These are phyloP conservation scores for Fonsecaea multimorphosa DNA, from an alignment of 2,329 filamentous ascomycete genomes.

Conservation along the genomic window DNA sequence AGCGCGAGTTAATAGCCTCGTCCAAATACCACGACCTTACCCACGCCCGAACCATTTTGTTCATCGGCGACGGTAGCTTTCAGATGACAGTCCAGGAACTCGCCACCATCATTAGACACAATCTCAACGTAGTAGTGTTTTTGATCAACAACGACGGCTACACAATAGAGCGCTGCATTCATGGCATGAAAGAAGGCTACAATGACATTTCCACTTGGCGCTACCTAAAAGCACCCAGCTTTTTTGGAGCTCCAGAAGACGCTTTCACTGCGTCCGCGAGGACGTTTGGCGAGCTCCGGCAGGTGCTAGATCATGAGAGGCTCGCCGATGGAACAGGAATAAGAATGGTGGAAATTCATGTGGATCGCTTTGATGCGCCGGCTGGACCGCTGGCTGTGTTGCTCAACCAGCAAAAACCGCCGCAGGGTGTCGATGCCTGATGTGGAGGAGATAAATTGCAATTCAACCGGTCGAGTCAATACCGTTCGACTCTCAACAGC, in stretches of 20 bases:
- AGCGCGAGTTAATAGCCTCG: conserved; percentile 62
- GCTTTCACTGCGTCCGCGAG: conserved; percentile 48
- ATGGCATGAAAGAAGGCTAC: conserved; percentile 59
- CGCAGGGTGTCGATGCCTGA: background rate
- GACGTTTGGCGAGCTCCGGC: conserved; percentile 56
- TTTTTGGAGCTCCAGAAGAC: conserved; percentile 30
- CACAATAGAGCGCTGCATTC: conserved; percentile 66
- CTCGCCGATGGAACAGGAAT: conserved; percentile 47
- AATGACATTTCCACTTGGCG: conserved; percentile 61
- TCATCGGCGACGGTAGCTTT: conserved; percentile 66
- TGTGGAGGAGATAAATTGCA: background rate
- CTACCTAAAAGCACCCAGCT: conserved; percentile 53
- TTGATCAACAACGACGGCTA: conserved; percentile 87
- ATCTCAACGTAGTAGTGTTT: conserved; percentile 67
- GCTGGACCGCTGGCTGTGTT: conserved; percentile 40
- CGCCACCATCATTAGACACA: conserved; percentile 64
- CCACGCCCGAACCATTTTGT: conserved; percentile 51
- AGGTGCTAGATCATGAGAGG: conserved; percentile 46
- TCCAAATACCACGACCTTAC: background rate
- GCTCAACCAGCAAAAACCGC: conserved; percentile 24
- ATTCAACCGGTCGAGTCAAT: background rate
- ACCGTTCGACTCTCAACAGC: too few species aligned
- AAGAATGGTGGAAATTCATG: conserved; percentile 50
- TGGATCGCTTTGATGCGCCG: conserved; percentile 47
- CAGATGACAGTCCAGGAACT: conserved; percentile 71